Percentiles rank a stretch among this genome's conserved stretches.
These are phyloP conservation scores for Apiospora marii DNA, from an alignment of 2,329 filamentous ascomycete genomes.

Conservation along the genomic window DNA sequence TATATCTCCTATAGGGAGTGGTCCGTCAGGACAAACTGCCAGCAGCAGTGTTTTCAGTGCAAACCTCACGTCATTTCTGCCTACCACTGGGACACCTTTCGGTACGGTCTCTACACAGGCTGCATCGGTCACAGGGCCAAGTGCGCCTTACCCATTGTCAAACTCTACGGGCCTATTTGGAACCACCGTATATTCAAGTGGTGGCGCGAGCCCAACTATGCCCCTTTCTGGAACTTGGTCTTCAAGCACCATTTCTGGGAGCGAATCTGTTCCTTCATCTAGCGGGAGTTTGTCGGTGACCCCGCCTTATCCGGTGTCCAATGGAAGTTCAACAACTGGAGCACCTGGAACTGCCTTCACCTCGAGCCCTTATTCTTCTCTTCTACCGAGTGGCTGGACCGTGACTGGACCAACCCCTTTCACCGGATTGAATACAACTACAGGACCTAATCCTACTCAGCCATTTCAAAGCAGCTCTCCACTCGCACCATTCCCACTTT, in stretches of 20 bases:
- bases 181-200: constrained; percentile 24
- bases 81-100: background rate
- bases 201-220: constrained; percentile 23
- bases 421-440: constrained; percentile 30
- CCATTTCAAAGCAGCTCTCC: background rate
- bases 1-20: constrained; percentile 17
- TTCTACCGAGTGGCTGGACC: background rate
- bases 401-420: constrained; percentile 20
- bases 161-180: constrained; percentile 29
- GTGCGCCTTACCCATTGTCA: constrained; percentile 29
- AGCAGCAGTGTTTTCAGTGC: background rate
- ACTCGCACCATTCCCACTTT: constrained; percentile 10
- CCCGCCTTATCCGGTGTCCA: constrained; percentile 18
- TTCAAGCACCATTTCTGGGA: background rate
- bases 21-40: constrained; percentile 7
- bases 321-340: constrained; percentile 16
- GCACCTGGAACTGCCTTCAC: background rate
- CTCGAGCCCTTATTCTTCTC: background rate
- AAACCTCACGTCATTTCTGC: background rate
- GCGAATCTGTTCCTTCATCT: background rate
- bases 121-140: constrained; percentile 18
- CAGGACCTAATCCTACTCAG: background rate
- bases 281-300: background rate
- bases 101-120: constrained; percentile 24
- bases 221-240: background rate